phyloP scores from a whole-genome alignment of 2,329 filamentous ascomycete species.

The Ustulina deusta region DNA sequence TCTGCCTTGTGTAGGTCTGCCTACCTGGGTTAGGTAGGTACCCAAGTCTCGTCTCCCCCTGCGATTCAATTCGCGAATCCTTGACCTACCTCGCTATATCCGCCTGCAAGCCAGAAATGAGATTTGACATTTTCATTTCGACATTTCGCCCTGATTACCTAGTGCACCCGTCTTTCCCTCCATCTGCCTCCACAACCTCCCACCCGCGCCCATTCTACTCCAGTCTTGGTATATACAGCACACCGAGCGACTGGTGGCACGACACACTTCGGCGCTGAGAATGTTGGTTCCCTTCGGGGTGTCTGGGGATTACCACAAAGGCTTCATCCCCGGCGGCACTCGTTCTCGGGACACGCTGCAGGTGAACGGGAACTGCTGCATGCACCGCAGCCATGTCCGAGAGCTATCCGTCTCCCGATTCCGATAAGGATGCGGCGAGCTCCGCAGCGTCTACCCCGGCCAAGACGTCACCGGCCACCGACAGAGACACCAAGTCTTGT shows the following conservation, averaged over 20 bases:
- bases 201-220: background rate
- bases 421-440: conserved; percentile 16
- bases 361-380: conserved; percentile 1
- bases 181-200: conserved; percentile 4
- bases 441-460: conserved; percentile 18
- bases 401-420: conserved; percentile 30
- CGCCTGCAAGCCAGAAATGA: too few species aligned
- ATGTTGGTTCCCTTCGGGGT: conserved; percentile 33
- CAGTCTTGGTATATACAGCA: conserved; percentile 11
- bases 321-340: conserved; percentile 11
- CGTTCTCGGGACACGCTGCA: background rate
- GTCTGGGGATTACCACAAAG: conserved; percentile 20
- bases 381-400: conserved; percentile 11
- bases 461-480: conserved; percentile 17
- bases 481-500: conserved; percentile 21
- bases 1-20: background rate
- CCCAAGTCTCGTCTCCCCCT: too few species aligned
- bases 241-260: background rate
- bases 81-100: too few species aligned
- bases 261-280: conserved; percentile 7
- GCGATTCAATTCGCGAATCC: conserved; percentile 9
- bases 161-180: conserved; percentile 7
- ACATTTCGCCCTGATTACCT: background rate
- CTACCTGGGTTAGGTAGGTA: too few species aligned
- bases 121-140: background rate